These are phyloP conservation scores for Globisporangium echinulatum DNA, from an alignment of 352 stramenopile species.

Conservation along the genomic window DNA sequence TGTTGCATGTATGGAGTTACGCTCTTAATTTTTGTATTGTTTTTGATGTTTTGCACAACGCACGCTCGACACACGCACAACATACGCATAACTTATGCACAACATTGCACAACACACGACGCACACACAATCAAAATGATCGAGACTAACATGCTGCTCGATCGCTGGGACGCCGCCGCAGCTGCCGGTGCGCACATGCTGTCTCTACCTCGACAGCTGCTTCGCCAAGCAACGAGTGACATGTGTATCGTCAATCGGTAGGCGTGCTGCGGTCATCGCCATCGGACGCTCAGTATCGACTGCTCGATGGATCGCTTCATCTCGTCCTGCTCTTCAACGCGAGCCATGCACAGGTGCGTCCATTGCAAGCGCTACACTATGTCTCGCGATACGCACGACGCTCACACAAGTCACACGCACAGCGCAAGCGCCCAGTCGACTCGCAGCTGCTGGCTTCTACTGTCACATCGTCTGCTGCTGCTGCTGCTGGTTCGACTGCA, in stretches of 20 bases:
- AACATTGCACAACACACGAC: background rate
- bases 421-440: slow-evolving; percentile 43
- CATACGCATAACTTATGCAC: background rate
- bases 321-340: slow-evolving; percentile 41
- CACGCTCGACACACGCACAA: no score
- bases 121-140: background rate
- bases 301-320: slow-evolving; percentile 25
- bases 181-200: slow-evolving; percentile 10
- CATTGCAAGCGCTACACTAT: no score
- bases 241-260: slow-evolving; percentile 4
- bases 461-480: background rate
- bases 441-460: slow-evolving; percentile 14
- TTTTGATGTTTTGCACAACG: no score
- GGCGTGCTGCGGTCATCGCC: slow-evolving; percentile 33
- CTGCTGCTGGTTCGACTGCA: background rate
- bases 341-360: slow-evolving; percentile 26
- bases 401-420: background rate
- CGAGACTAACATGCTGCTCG: slow-evolving; percentile 7
- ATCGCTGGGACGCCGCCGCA: slow-evolving; percentile 17
- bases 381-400: background rate
- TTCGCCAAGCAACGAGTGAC: background rate
- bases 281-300: slow-evolving; percentile 24
- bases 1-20: background rate
- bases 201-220: background rate
- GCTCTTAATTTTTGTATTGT: background rate